These are phyloP conservation scores for Scalesia atractyloides DNA, from an alignment of 129 eudicot species.

Conservation along the genomic window DNA sequence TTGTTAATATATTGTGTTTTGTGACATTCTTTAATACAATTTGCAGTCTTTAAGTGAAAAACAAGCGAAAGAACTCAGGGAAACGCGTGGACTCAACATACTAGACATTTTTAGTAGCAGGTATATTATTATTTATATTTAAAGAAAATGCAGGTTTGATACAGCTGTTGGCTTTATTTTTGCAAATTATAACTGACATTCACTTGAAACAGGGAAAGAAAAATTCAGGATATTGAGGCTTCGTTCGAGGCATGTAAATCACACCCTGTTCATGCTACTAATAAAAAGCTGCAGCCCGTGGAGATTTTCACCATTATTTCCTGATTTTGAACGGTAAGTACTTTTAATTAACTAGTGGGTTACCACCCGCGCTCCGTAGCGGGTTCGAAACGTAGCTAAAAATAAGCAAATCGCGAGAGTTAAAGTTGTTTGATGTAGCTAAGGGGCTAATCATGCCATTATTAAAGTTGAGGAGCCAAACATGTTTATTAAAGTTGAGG, in stretches of 20 bases:
- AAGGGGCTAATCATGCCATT: no score
- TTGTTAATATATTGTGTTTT: background rate
- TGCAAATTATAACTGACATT: background rate
- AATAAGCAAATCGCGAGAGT: no score
- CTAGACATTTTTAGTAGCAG: constrained; percentile 61
- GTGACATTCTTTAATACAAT: background rate
- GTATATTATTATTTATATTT: constrained; percentile 29
- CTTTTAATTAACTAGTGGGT: background rate
- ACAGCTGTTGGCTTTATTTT: constrained; percentile 15
- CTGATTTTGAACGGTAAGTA: constrained; percentile 77
- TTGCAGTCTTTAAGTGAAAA: constrained; percentile 81
- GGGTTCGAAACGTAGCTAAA: no score
- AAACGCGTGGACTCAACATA: constrained; percentile 54
- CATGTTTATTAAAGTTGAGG: no score
- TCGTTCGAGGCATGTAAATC: constrained; percentile 87
- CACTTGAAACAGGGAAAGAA: constrained; percentile 51
- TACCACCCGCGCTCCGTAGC: no score
- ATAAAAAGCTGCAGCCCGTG: constrained; percentile 54
- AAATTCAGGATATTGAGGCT: constrained; percentile 66
- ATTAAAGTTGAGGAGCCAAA: no score
- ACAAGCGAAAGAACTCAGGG: constrained; percentile 83
- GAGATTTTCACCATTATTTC: constrained; percentile 75
- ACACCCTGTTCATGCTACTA: constrained; percentile 78
- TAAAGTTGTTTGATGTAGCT: no score
- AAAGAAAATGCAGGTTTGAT: constrained; percentile 9